Conservation (phyloP, 768 basidiomycete genomes). For the Pisolithus marmoratus region DNA sequence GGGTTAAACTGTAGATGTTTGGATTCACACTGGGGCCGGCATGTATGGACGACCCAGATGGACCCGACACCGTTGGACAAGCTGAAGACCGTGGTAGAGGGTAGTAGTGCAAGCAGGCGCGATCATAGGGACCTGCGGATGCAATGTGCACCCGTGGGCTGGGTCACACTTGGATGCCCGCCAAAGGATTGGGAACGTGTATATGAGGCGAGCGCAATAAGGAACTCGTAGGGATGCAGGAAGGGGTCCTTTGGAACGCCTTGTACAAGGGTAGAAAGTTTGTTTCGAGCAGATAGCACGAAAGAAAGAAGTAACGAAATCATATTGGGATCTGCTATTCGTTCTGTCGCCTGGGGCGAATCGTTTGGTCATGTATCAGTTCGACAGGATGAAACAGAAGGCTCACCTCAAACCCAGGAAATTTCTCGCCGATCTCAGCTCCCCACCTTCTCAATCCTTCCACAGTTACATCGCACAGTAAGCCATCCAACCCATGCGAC, state of each 20-base stretch:
- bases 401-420: slow-evolving; percentile 54
- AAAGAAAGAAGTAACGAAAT: slow-evolving; percentile 68
- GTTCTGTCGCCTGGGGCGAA: slow-evolving; percentile 53
- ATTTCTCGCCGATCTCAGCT: slow-evolving; percentile 55
- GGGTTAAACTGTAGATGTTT: not conserved
- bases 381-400: slow-evolving; percentile 1
- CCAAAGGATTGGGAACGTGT: slow-evolving; percentile 13
- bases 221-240: slow-evolving; percentile 57
- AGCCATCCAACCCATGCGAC: slow-evolving; percentile 44
- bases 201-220: slow-evolving; percentile 38
- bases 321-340: slow-evolving; percentile 66
- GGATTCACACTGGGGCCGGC: not conserved
- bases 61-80: slow-evolving; percentile 23
- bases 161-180: not conserved
- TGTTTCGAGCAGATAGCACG: slow-evolving; percentile 63
- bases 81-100: not conserved
- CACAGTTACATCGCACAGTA: slow-evolving; percentile 74
- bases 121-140: not conserved
- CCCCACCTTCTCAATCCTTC: slow-evolving; percentile 69
- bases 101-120: not conserved
- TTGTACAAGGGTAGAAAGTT: slow-evolving; percentile 48
- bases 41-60: slow-evolving; percentile 7
- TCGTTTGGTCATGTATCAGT: slow-evolving; percentile 1
- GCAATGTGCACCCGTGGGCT: not conserved
- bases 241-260: slow-evolving; percentile 74